These are phyloP conservation scores for Mortierella sp. DNA, from an alignment of 371 early-diverging fungal genomes.

Conservation along the genomic window DNA sequence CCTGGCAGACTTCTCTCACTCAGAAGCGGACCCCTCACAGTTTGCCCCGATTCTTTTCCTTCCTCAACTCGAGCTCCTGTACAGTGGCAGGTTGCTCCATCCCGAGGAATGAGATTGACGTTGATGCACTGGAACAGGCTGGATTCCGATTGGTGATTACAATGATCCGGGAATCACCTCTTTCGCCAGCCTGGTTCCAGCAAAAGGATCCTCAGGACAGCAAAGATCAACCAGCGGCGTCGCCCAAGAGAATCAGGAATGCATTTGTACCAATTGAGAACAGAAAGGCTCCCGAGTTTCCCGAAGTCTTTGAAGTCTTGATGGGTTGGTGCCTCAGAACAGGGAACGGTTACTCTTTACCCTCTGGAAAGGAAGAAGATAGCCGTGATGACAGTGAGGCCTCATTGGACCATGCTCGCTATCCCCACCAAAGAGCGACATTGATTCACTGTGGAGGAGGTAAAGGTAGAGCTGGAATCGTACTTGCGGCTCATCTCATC, in stretches of 20 bases:
- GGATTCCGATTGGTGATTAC: slow-evolving; percentile 58
- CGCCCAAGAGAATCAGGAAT: slow-evolving; percentile 31
- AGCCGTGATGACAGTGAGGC: background rate
- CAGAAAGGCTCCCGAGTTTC: slow-evolving; percentile 44
- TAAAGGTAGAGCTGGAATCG: slow-evolving; percentile 61
- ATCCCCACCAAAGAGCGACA: slow-evolving; percentile 46
- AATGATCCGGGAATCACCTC: slow-evolving; percentile 60
- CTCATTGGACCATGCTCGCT: background rate
- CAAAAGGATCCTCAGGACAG: background rate
- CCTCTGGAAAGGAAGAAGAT: background rate
- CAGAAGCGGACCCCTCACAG: slow-evolving; percentile 38
- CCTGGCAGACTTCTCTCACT: slow-evolving; percentile 35
- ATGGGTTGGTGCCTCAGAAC: slow-evolving; percentile 50
- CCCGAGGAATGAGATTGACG: slow-evolving; percentile 55
- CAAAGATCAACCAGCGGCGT: background rate
- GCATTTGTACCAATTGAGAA: slow-evolving; percentile 53
- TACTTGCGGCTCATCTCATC: slow-evolving; percentile 57
- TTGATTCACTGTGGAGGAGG: slow-evolving; percentile 67
- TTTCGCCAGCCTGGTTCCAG: slow-evolving; percentile 57
- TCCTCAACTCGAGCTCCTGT: slow-evolving; percentile 54
- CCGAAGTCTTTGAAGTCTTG: slow-evolving; percentile 45
- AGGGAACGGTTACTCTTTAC: background rate
- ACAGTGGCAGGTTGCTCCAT: slow-evolving; percentile 59
- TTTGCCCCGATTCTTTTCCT: slow-evolving; percentile 60
- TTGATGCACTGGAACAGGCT: slow-evolving; percentile 49